Evolutionary conservation across 495 filamentous ascomycete genomes (phyloP).

Genomic region (Aspergillus coremiiformis): DNA sequence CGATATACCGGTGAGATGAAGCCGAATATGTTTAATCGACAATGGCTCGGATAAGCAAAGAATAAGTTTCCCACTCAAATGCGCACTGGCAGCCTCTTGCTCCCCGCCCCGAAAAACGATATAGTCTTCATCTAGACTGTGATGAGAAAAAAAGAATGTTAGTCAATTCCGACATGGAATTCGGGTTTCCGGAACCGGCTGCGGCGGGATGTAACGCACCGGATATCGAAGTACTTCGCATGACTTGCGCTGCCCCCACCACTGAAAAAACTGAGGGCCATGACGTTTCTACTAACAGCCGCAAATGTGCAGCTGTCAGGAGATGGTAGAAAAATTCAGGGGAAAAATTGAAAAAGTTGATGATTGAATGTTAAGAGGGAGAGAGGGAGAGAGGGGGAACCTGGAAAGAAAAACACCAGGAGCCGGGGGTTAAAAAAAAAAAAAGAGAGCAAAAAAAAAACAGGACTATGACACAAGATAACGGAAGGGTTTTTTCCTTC

Average conservation of each 20-base stretch:
- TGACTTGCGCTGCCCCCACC: constrained; percentile 39
- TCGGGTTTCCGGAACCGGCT: constrained; percentile 6
- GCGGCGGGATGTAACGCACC: constrained; percentile 30
- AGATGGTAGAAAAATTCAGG: background rate
- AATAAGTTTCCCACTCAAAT: constrained; percentile 66
- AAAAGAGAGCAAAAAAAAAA: constrained; percentile 5
- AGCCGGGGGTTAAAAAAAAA: background rate
- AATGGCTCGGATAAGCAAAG: constrained; percentile 64
- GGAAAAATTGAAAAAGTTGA: background rate
- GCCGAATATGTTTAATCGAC: constrained; percentile 62
- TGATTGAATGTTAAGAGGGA: background rate
- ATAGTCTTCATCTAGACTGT: constrained; percentile 70
- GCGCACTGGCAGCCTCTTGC: constrained; percentile 66
- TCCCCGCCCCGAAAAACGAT: constrained; percentile 70
- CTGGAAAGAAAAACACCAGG: constrained; percentile 1
- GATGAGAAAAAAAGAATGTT: constrained; percentile 1
- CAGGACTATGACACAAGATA: constrained; percentile 15
- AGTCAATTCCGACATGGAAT: constrained; percentile 8
- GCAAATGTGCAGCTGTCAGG: constrained; percentile 16
- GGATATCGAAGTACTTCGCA: constrained; percentile 51
- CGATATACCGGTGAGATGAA: constrained; percentile 64
- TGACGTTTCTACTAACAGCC: constrained; percentile 21
- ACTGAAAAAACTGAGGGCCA: constrained; percentile 48
- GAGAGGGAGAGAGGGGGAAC: constrained; percentile 6
- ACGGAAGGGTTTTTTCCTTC: constrained; percentile 5